Conservation (phyloP, 805 yeast genomes). For the Vanderwaltozyma tropicalis region DNA sequence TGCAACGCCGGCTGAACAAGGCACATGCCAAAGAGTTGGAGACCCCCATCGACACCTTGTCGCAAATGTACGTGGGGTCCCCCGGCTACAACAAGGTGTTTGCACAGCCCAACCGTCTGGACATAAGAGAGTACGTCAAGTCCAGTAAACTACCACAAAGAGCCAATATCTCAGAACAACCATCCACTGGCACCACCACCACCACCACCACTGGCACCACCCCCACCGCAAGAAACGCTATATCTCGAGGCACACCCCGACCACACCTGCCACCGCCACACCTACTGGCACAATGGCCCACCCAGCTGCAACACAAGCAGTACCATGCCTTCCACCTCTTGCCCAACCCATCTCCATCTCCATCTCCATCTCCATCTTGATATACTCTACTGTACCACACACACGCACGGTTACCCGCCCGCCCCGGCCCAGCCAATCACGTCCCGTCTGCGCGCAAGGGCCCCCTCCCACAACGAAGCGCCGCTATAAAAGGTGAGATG, state of each 20-base stretch:
- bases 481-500: no score
- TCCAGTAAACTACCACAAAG: constrained; percentile 10
- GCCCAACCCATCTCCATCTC: not conserved
- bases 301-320: not conserved
- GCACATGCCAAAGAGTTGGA: not conserved
- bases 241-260: no score
- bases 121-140: constrained; percentile 7
- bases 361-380: no score
- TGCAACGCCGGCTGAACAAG: not conserved
- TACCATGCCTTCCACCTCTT: no score
- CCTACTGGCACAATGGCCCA: constrained; percentile 4
- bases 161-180: not conserved
- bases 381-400: not conserved
- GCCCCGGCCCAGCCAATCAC: constrained; percentile 4
- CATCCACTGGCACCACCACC: constrained; percentile 6
- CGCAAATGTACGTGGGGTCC: constrained; percentile 9
- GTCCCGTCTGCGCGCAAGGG: not conserved
- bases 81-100: constrained; percentile 15
- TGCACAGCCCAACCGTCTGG: constrained; percentile 6
- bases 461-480: no score
- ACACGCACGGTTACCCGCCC: constrained; percentile 5
- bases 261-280: constrained; percentile 7
- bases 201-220: not conserved
- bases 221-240: not conserved
- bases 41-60: not conserved